Percentiles rank a stretch among this genome's conserved stretches.
Conservation (phyloP, 2,329 filamentous ascomycete genomes). For the Coleophoma eucalyptorum region DNA sequence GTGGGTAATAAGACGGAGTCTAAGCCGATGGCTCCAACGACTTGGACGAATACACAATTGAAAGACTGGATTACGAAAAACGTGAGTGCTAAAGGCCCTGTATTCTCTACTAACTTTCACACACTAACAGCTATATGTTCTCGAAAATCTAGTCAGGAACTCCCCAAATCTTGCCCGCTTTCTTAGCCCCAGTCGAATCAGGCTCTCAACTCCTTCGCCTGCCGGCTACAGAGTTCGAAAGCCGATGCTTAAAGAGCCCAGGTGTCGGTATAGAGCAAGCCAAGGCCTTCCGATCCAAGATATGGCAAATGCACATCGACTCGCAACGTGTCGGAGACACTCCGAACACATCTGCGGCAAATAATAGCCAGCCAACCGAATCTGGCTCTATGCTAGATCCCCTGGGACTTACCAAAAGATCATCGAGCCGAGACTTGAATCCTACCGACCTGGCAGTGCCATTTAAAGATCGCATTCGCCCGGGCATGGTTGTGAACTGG, state of each 20-base stretch:
- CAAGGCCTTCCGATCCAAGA: conserved; percentile 16
- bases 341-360: conserved; percentile 12
- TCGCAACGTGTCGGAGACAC: conserved; percentile 11
- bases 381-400: not conserved
- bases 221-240: conserved; percentile 31
- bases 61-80: conserved; percentile 34
- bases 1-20: not conserved
- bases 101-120: not conserved
- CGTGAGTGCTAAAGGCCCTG: conserved; percentile 22
- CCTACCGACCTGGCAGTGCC: conserved; percentile 12
- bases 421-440: not conserved
- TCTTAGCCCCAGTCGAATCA: conserved; percentile 34
- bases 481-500: conserved; percentile 32
- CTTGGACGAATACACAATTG: conserved; percentile 35
- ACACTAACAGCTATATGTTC: conserved; percentile 1
- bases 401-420: not conserved
- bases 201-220: conserved; percentile 36
- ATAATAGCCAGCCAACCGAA: conserved; percentile 13
- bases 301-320: conserved; percentile 29
- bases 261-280: conserved; percentile 33
- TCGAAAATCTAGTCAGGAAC: conserved; percentile 29
- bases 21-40: conserved; percentile 22
- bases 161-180: conserved; percentile 26
- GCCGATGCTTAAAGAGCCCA: conserved; percentile 32
- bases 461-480: conserved; percentile 36